Evolutionary conservation across 768 basidiomycete species (phyloP).

Genomic region (Termitomyces sp.): DNA sequence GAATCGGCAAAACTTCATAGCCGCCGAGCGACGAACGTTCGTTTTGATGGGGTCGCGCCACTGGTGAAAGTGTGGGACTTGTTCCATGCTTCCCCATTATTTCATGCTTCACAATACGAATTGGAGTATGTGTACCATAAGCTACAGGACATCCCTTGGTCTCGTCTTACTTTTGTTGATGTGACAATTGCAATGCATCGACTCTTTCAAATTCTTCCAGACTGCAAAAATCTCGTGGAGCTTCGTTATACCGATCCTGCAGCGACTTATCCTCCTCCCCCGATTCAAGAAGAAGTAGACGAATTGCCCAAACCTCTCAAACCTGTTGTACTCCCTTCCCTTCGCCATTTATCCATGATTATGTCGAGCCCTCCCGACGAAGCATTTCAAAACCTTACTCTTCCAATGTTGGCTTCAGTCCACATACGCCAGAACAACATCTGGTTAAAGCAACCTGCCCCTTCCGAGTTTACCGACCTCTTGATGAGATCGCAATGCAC

Average conservation of each 20-base stretch:
- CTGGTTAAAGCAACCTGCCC: background rate
- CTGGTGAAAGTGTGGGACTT: constrained; percentile 1
- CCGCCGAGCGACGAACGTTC: background rate
- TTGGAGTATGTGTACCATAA: background rate
- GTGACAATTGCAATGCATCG: background rate
- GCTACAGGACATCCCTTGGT: constrained; percentile 1
- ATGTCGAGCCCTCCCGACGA: background rate
- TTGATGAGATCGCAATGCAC: constrained; percentile 3
- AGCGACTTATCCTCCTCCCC: background rate
- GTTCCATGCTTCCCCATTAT: constrained; percentile 3
- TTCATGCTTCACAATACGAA: background rate
- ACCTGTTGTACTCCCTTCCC: background rate
- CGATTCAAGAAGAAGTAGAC: background rate
- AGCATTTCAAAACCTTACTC: constrained; percentile 1
- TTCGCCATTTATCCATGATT: constrained; percentile 1
- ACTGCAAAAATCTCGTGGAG: background rate
- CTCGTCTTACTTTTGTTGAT: constrained; percentile 2
- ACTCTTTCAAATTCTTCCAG: background rate
- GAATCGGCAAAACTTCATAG: constrained; percentile 1
- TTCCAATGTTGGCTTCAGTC: background rate
- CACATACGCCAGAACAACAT: background rate
- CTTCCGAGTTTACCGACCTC: background rate
- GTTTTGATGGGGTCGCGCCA: background rate
- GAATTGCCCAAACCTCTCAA: background rate
- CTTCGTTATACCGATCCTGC: constrained; percentile 5